phyloP scores from a whole-genome alignment of 768 basidiomycete genomes.

The Chlorophyllum brunneum region DNA sequence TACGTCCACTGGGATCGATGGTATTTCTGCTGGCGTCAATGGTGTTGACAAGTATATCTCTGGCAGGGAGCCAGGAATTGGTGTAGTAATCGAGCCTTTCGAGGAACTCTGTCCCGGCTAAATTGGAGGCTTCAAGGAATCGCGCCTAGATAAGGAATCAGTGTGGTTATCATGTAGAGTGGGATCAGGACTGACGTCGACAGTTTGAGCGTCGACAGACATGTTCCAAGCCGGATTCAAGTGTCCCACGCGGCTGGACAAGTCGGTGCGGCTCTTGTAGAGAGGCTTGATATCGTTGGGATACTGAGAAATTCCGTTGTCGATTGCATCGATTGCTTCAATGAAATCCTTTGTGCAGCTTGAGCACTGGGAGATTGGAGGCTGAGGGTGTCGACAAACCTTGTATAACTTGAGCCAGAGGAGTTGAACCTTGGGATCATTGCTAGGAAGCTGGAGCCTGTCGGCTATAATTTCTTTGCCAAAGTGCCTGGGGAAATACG shows the following conservation, averaged over 20 bases:
- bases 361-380: neutral
- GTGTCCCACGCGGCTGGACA: slow-evolving; percentile 76
- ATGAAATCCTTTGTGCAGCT: slow-evolving; percentile 72
- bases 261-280: slow-evolving; percentile 78
- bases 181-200: slow-evolving; percentile 58
- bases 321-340: slow-evolving; percentile 90
- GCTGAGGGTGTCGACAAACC: slow-evolving; percentile 30
- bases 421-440: slow-evolving; percentile 62
- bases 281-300: slow-evolving; percentile 56
- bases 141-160: slow-evolving; percentile 42
- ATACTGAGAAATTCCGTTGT: slow-evolving; percentile 91
- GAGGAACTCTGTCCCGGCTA: slow-evolving; percentile 86
- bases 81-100: slow-evolving; percentile 76
- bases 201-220: slow-evolving; percentile 50
- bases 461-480: slow-evolving; percentile 81
- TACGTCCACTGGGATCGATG: slow-evolving; percentile 68
- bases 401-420: slow-evolving; percentile 91
- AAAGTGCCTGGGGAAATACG: slow-evolving; percentile 60
- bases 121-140: slow-evolving; percentile 74
- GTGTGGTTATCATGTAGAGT: neutral
- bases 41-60: slow-evolving; percentile 65
- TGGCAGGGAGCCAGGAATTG: slow-evolving; percentile 89
- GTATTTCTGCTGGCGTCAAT: slow-evolving; percentile 51
- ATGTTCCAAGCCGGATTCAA: slow-evolving; percentile 96
- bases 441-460: slow-evolving; percentile 40